Evolutionary conservation across 2,329 filamentous ascomycete genomes (phyloP).

Genomic region (Fusarium chaquense): DNA sequence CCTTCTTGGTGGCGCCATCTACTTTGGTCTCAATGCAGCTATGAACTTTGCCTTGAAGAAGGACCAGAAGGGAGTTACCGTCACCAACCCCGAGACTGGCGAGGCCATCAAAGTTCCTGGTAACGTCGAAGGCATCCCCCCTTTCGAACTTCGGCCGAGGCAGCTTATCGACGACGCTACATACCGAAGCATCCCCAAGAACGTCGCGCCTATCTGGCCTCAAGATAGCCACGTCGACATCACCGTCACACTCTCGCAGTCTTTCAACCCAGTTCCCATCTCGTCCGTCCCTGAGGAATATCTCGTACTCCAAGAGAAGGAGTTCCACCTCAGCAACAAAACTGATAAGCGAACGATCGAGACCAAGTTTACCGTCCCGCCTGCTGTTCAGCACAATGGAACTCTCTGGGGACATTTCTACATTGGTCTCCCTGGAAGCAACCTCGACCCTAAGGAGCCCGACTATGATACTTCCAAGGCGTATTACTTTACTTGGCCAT

Average conservation of each 20-base stretch:
- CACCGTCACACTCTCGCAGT: constrained; percentile 84
- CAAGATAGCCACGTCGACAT: constrained; percentile 83
- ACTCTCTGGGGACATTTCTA: constrained; percentile 97
- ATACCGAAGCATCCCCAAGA: constrained; percentile 74
- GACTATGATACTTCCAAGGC: constrained; percentile 81
- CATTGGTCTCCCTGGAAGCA: constrained; percentile 79
- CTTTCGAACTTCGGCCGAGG: constrained; percentile 74
- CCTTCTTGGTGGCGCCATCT: constrained; percentile 65
- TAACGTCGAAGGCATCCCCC: constrained; percentile 69
- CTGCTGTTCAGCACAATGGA: constrained; percentile 86
- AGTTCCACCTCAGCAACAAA: constrained; percentile 82
- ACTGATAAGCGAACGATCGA: constrained; percentile 83
- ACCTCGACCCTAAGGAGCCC: constrained; percentile 78
- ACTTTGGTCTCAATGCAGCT: constrained; percentile 69
- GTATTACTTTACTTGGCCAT: constrained; percentile 83
- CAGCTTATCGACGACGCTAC: constrained; percentile 70
- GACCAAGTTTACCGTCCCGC: constrained; percentile 81
- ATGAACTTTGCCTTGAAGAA: constrained; percentile 66
- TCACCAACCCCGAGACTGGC: constrained; percentile 63
- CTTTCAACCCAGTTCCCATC: constrained; percentile 75
- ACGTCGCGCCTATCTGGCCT: constrained; percentile 89
- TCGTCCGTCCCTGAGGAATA: constrained; percentile 73
- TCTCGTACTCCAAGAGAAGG: constrained; percentile 82
- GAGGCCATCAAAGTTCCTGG: constrained; percentile 65
- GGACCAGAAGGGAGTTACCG: constrained; percentile 60